Conservation (phyloP, 2,329 filamentous ascomycete species). For the Chaetothyriales sp. region DNA sequence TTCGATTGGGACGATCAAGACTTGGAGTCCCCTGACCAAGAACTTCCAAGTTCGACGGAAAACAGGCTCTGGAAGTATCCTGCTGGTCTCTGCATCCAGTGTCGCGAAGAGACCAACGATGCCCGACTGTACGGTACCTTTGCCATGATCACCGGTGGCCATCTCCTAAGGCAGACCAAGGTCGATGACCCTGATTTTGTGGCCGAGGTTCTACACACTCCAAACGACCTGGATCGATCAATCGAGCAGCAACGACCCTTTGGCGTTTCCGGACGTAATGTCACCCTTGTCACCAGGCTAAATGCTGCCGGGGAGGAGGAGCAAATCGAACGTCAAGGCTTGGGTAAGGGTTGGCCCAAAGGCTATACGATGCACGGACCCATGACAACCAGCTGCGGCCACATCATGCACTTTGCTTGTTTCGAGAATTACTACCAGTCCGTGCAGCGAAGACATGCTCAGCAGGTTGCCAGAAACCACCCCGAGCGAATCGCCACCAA, state of each 20-base stretch:
- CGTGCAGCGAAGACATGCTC: slow-evolving; percentile 67
- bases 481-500: slow-evolving; percentile 66
- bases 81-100: slow-evolving; percentile 82
- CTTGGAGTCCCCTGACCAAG: slow-evolving; percentile 48
- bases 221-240: slow-evolving; percentile 68
- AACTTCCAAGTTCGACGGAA: slow-evolving; percentile 39
- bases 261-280: slow-evolving; percentile 79
- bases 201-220: slow-evolving; percentile 65
- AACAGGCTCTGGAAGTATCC: slow-evolving; percentile 82
- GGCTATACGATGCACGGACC: slow-evolving; percentile 56
- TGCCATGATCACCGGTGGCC: slow-evolving; percentile 73
- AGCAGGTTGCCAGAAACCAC: slow-evolving; percentile 89
- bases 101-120: slow-evolving; percentile 90
- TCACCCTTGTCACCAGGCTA: slow-evolving; percentile 60
- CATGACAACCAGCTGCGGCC: slow-evolving; percentile 81
- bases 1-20: slow-evolving; percentile 83
- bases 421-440: slow-evolving; percentile 86
- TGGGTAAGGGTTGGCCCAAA: slow-evolving; percentile 79
- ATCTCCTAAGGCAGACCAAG: slow-evolving; percentile 75
- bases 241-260: slow-evolving; percentile 76
- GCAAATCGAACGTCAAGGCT: slow-evolving; percentile 59
- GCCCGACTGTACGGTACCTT: slow-evolving; percentile 84
- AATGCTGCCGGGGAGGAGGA: slow-evolving; percentile 59
- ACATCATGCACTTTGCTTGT: slow-evolving; percentile 96
- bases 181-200: slow-evolving; percentile 70